Conservation (phyloP, 1,284 basidiomycete species). For the Microbotryum violaceum region DNA sequence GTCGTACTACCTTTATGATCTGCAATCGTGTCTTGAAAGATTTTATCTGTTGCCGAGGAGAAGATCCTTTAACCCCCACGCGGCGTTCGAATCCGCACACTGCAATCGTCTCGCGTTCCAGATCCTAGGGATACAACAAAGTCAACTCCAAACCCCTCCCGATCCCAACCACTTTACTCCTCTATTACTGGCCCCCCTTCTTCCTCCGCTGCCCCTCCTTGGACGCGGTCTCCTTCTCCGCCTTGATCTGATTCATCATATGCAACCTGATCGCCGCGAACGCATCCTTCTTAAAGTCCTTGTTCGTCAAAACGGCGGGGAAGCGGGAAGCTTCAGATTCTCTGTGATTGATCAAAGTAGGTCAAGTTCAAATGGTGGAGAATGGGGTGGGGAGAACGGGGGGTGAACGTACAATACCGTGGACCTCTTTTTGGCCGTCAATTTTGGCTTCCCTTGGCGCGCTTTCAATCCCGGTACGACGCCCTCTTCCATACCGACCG, state of each 20-base stretch:
- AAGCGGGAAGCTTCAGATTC: conserved; percentile 60
- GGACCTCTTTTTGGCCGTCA: conserved; percentile 60
- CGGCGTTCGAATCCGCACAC: too few relatives aligned
- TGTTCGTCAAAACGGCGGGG: conserved; percentile 60
- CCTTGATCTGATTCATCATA: conserved; percentile 64
- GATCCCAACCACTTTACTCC: too few relatives aligned
- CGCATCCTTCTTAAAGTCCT: conserved; percentile 59
- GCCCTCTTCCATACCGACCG: conserved; percentile 1
- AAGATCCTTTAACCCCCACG: too few relatives aligned
- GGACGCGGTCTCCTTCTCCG: conserved; percentile 16
- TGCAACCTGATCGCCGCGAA: conserved; percentile 71
- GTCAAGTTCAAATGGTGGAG: conserved; percentile 2
- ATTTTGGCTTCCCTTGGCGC: conserved; percentile 49
- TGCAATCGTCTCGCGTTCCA: too few relatives aligned
- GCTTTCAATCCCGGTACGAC: conserved; percentile 35
- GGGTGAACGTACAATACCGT: conserved; percentile 54
- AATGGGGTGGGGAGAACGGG: background rate
- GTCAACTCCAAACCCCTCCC: too few relatives aligned
- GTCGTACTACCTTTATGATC: background rate
- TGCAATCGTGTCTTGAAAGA: too few relatives aligned
- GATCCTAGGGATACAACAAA: too few relatives aligned
- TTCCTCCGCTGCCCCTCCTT: background rate
- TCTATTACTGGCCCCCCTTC: too few relatives aligned
- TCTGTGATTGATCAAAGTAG: conserved; percentile 43
- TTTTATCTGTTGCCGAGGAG: too few relatives aligned